Conservation (phyloP, 352 stramenopile species). For the Phytopythium kandeliae region DNA sequence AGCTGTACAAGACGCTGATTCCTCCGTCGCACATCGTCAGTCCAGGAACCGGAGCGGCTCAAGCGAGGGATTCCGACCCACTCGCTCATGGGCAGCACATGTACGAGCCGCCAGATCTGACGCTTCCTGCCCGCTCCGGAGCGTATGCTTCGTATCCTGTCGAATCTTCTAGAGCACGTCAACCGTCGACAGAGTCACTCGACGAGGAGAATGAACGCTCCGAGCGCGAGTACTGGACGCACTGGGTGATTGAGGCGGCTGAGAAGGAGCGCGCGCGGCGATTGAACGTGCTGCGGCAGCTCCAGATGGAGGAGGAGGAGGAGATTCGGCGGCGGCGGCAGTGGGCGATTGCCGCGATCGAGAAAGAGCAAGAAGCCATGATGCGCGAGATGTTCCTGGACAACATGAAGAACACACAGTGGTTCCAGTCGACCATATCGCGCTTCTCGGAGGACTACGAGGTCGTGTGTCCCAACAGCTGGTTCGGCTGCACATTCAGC, state of each 20-base stretch:
- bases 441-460: conserved; percentile 77
- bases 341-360: conserved; percentile 76
- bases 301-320: conserved; percentile 71
- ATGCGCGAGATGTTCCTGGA: conserved; percentile 82
- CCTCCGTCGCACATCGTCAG: not conserved
- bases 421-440: conserved; percentile 83
- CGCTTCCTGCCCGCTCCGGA: not conserved
- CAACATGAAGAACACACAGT: conserved; percentile 88
- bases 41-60: not conserved
- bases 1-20: not conserved
- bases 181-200: not conserved
- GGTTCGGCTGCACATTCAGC: conserved; percentile 82
- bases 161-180: not conserved
- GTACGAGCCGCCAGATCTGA: not conserved
- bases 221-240: conserved; percentile 73
- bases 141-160: not conserved
- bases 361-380: conserved; percentile 77
- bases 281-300: conserved; percentile 54
- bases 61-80: not conserved
- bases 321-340: conserved; percentile 55
- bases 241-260: conserved; percentile 75
- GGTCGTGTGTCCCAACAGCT: conserved; percentile 81
- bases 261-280: conserved; percentile 72
- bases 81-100: no score
- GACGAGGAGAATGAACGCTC: conserved; percentile 6